These are phyloP conservation scores for Antrodiella citrinella DNA, from an alignment of 768 basidiomycete species.

Conservation along the genomic window DNA sequence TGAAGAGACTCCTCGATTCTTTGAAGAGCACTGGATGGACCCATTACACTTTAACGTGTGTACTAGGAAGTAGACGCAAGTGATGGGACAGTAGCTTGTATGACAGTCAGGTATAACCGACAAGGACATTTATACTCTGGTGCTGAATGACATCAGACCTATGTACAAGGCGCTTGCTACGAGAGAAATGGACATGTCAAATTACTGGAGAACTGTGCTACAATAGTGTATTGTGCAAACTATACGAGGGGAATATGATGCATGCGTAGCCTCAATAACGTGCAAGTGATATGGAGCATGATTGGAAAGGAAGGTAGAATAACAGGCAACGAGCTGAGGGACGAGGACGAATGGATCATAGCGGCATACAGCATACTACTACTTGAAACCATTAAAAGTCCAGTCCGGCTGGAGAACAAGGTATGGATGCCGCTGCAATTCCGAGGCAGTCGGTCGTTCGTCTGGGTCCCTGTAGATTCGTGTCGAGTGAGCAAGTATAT, in stretches of 20 bases:
- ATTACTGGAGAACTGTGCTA: background rate
- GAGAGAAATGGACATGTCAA: background rate
- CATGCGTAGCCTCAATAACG: conserved; percentile 8
- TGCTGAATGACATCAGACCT: background rate
- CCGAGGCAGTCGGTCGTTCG: conserved; percentile 71
- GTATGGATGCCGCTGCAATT: conserved; percentile 75
- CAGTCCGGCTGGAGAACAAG: conserved; percentile 64
- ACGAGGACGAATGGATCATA: background rate
- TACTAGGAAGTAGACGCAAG: too few relatives aligned
- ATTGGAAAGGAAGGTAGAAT: background rate
- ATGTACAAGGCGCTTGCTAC: too few relatives aligned
- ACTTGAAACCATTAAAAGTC: conserved; percentile 54
- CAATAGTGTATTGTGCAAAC: conserved; percentile 4
- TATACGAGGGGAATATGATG: conserved; percentile 14
- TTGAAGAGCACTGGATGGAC: background rate
- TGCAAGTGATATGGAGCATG: conserved; percentile 19
- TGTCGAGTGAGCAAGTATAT: conserved; percentile 5
- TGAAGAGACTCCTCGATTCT: background rate
- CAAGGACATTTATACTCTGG: background rate
- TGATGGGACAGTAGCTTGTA: too few relatives aligned
- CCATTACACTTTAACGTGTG: background rate
- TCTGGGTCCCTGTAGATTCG: conserved; percentile 58
- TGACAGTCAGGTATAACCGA: background rate
- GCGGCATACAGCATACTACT: conserved; percentile 10
- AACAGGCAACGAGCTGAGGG: background rate